phyloP scores from a whole-genome alignment of 106 monocot species.

The Apostasia shenzhenica region DNA sequence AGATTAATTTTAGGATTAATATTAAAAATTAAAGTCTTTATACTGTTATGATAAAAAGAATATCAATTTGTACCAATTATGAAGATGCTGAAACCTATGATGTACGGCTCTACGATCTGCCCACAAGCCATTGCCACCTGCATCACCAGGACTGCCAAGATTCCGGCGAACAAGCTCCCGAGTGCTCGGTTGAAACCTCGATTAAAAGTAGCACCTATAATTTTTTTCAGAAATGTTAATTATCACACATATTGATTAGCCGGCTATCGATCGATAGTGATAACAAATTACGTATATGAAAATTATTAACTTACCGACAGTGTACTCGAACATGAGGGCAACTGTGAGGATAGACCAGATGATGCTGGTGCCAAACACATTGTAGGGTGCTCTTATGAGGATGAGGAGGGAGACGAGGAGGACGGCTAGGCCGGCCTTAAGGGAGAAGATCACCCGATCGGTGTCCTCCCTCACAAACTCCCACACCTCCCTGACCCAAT shows the following conservation, averaged over 20 bases:
- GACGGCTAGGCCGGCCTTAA: slow-evolving; percentile 60
- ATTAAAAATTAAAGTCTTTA: not conserved
- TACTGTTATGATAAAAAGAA: not conserved
- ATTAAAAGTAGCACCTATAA: slow-evolving; percentile 68
- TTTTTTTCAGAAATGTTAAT: not conserved
- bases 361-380: slow-evolving; percentile 42
- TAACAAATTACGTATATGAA: too few species aligned
- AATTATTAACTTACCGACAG: slow-evolving; percentile 42
- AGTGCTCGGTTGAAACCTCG: slow-evolving; percentile 70
- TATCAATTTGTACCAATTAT: slow-evolving; percentile 41
- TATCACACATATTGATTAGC: too few species aligned
- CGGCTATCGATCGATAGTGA: too few species aligned
- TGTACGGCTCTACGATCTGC: slow-evolving; percentile 43
- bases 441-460: slow-evolving; percentile 44
- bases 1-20: too few species aligned
- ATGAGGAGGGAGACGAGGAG: slow-evolving; percentile 70
- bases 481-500: slow-evolving; percentile 52
- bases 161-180: slow-evolving; percentile 68
- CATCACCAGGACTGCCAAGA: slow-evolving; percentile 53
- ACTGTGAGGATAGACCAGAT: slow-evolving; percentile 86
- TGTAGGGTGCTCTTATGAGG: slow-evolving; percentile 38
- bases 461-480: slow-evolving; percentile 52
- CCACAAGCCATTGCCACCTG: slow-evolving; percentile 56
- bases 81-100: slow-evolving; percentile 74
- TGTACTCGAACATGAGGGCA: slow-evolving; percentile 78